These are phyloP conservation scores for Paxillus involutus DNA, from an alignment of 768 basidiomycete species.

Conservation along the genomic window DNA sequence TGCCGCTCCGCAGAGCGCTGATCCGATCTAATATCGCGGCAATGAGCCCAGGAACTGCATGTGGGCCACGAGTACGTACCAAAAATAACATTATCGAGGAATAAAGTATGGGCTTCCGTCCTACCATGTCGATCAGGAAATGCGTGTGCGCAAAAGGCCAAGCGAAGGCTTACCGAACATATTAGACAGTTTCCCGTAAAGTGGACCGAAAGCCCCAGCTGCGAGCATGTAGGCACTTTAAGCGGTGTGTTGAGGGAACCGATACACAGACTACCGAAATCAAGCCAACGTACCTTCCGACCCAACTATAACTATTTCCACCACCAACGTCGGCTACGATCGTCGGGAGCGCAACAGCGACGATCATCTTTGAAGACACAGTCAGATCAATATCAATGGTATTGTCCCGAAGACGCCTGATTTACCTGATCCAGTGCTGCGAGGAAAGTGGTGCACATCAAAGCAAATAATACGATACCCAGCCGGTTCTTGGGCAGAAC, in stretches of 20 bases:
- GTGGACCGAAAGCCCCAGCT: conserved; percentile 62
- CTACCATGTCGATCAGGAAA: no score
- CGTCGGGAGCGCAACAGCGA: conserved; percentile 75
- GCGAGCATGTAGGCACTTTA: conserved; percentile 72
- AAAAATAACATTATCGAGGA: conserved; percentile 59
- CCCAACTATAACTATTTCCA: conserved; percentile 68
- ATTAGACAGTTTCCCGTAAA: conserved; percentile 80
- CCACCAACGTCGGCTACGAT: conserved; percentile 67
- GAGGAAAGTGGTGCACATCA: conserved; percentile 30
- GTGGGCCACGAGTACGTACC: conserved; percentile 34
- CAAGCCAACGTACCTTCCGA: conserved; percentile 51
- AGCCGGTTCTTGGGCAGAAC: conserved; percentile 41
- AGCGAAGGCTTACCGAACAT: conserved; percentile 42
- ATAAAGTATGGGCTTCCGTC: no score
- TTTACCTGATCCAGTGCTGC: conserved; percentile 63
- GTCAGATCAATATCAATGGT: background rate
- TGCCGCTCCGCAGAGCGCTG: conserved; percentile 78
- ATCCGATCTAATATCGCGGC: conserved; percentile 51
- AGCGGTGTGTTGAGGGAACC: background rate
- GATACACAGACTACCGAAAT: background rate
- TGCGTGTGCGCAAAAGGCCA: conserved; percentile 6
- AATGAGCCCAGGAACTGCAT: background rate
- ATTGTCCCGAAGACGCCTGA: background rate
- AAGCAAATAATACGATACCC: conserved; percentile 25
- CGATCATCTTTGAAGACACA: conserved; percentile 48